phyloP scores from a whole-genome alignment of 305 asterid genomes.

The Plantago coronopus region DNA sequence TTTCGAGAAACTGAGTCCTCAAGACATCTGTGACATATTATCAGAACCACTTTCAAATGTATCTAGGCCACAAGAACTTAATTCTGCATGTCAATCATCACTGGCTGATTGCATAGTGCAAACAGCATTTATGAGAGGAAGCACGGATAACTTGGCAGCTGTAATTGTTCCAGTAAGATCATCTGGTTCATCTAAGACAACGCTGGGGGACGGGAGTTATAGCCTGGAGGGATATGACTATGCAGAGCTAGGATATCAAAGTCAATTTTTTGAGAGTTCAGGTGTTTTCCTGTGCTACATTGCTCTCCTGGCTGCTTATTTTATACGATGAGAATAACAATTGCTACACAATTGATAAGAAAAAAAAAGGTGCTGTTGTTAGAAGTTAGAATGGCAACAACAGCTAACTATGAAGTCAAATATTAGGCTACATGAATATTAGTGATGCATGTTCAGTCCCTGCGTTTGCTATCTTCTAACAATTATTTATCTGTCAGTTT shows the following conservation, averaged over 20 bases:
- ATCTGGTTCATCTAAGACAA: constrained; percentile 33
- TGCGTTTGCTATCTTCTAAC: no score
- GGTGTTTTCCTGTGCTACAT: constrained; percentile 39
- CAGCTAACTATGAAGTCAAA: no score
- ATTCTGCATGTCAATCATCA: constrained; percentile 59
- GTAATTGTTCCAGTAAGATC: constrained; percentile 55
- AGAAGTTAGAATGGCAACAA: no score
- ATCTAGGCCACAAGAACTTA: constrained; percentile 35
- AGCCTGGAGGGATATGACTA: constrained; percentile 32
- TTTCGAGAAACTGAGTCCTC: constrained; percentile 79
- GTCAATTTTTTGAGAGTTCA: constrained; percentile 38
- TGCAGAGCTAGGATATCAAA: constrained; percentile 47
- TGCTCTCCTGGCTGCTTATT: constrained; percentile 17
- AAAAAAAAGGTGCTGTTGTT: no score
- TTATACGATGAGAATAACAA: neutral
- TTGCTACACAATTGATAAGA: neutral
- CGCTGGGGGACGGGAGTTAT: constrained; percentile 31
- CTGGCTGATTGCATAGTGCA: constrained; percentile 82
- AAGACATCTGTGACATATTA: constrained; percentile 81
- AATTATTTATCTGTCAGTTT: no score
- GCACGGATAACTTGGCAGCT: constrained; percentile 91
- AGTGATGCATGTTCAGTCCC: no score
- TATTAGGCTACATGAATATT: no score
- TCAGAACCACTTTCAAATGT: constrained; percentile 58
- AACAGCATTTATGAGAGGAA: constrained; percentile 78